Base-by-base conservation (phyloP, 108 stramenopile species). In the Nitzschia inconspicua region DNA sequence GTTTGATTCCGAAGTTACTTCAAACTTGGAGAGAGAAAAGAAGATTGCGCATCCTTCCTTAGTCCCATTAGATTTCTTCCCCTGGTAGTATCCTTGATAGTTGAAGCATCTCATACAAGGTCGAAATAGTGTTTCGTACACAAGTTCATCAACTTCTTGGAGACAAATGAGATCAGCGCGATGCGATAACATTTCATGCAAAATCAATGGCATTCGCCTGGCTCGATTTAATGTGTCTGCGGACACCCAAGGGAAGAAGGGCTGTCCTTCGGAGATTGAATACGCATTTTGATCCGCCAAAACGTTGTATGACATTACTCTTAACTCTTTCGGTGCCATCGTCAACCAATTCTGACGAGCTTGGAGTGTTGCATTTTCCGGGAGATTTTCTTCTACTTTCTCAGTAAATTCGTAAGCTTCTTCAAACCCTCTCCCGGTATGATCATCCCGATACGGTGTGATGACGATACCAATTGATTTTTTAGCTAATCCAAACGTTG, bases 231-330 rank as follows among this genome's bases (percentile, higher is more conserved):
- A 55, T 10, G 73, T 46, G 20, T 77, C 75, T 5, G 47, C 26
- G 9, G 47, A 34, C 9, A 80, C 78, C 48, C 82, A 82, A 0
- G 81, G 66, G 53, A 71, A 81, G 41, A 72, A 68, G 26, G 57
- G 49, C 47, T 55, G 29, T 43, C 65, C 47, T 36, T 80, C 72
- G 25, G 63, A 47, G 1, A 46, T 47, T 5, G 73, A 65, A 39
- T 66, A 72, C 27, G 74, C 77, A 60, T 86, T 80, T 24, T 75
- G 72, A 76, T 90, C 89, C 4, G 89, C 89, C 32, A 90, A 62
- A 47, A 90, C 70, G 62, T 90, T 90, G 77, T 83, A 90, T 4
- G 89, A 63, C 30, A 86, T 55, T 13, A 90, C 72, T 24, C 89
- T 72, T 16, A 88, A 25, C 14, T 24, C 24, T 22, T 36, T 49